Base-by-base conservation (phyloP, 2,329 filamentous ascomycete genomes). In the Balansia obtecta region DNA sequence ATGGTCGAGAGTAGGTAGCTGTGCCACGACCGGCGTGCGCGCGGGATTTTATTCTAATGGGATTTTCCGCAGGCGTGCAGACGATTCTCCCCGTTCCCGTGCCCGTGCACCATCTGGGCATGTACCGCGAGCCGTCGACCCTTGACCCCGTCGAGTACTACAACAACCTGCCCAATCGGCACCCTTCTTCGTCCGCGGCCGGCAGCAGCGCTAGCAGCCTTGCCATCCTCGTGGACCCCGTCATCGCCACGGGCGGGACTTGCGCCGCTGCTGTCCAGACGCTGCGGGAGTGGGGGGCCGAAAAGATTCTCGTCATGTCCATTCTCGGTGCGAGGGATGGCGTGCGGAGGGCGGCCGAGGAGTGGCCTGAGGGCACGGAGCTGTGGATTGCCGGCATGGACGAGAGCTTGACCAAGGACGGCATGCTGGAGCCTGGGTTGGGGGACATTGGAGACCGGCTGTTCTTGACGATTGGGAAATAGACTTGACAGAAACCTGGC, bases 71-170 rank as follows among this genome's bases (percentile, higher is more conserved):
- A 86, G 86, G 88, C 27, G 72, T 95, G 42, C 84, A 91, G 71
- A 83, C 82, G 30, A 76, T 97, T 60, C 87, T 97, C 52, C 90
- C 91, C 16, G 64, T 68, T 38, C 78, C 88, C 13, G 86, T 91
- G 33, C 84, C 89, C 7, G 80, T 96, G 56, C 89, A 97, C 71
- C 91, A 97, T 66, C 84, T 97, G 8, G 91, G 93, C 57, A 84
- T 97, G 62, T 97, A 91, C 75, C 88, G 90, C 63, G 90, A 96
- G 65, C 88, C 86, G 53, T 80, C 81, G 51, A 91, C 87, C 43
- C 82, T 96, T 51, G 82, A 88, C 61, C 88, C 90, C 3, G 90
- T 96, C 52, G 90, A 95, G 70, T 95, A 96, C 77, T 96, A 96
- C 78, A 96, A 96, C 75, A 95, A 95, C 68, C 82, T 96, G 18